Base-by-base conservation (phyloP, 2,329 filamentous ascomycete genomes). In the Penicillium hordei region DNA sequence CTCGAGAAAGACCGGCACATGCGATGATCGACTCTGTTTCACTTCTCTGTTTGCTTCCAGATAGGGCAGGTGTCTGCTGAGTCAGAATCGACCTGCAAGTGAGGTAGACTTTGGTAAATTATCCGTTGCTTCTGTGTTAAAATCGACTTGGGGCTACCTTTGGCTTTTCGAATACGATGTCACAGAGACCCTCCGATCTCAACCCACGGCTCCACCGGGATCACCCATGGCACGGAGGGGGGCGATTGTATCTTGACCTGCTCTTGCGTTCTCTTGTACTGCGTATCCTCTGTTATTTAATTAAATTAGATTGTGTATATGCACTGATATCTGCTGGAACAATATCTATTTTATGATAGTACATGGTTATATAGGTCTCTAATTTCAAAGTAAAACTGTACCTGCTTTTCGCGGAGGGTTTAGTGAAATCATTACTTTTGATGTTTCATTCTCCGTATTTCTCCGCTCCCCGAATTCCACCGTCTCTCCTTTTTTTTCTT, bases 181-280 rank as follows among this genome's bases (percentile, higher is more conserved):
- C 38, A 51, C 58, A 48, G 56, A 57, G 57, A 61, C 58, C 60
- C 58, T 61, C 58, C 58, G 61, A 54, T 59, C 45, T 57, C 34
- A 57, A 55, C 48, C 39, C 48, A 61, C 40, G 60, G 60, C 57
- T 60, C 61, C 61, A 63, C 57, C 27, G 36, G 56, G 60, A 60
- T 64, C 60, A 57, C 52, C 63, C 60, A 62, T 63, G 60, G 60
- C 56, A 60, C 57, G 57, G 58, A n/a, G n/a, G 33, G 40, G 25
- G 55, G 62, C 61, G 61, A 62, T 57, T 60, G 42, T 56, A 63
- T 51, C 60, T 55, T 48, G 21, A 44, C 39, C 17, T 48, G 45
- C 31, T 54, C 23, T 25, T 31, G 10, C 29, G 12, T 5, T 21
- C 44, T 38, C 31, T 31, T 51, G n/a, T 43, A 5, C 23, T 34